Evolutionary conservation across 2,329 filamentous ascomycete genomes (phyloP), one percentile per base, ranked within the genome.

Genomic region (Clonostachys byssicola): DNA sequence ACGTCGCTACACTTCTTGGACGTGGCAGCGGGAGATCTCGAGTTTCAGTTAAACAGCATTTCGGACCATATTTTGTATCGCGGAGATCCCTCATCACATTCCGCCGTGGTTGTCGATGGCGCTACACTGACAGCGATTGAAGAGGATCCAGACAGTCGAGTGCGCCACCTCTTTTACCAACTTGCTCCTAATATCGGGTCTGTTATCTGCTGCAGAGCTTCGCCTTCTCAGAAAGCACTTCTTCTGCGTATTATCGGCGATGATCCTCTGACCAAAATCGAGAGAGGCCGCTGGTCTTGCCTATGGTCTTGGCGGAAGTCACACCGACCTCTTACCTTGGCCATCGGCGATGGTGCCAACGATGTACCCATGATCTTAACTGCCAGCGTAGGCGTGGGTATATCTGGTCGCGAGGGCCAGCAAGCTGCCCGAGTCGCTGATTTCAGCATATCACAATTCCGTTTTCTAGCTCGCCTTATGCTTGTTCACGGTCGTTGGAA

Each of bases 281-380:
- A 60, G 7, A 96, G 64, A 81, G 94, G 55, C 89, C 96, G 63
- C 83, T 90, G 12, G 91, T 99, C 56, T 83, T 96, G 45, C 82
- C 99, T 44, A n/a, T n/a, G n/a, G n/a, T n/a, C n/a, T n/a, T n/a
- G n/a, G n/a, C n/a, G n/a, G n/a, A n/a, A n/a, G 33, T 52, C 60
- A 18, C 57, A 59, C 17, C 54, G 60, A n/a, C 68, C 87, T 1
- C 81, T 96, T 39, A 97, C 92, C 0, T 75, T 97, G 13, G 94
- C 94, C 44, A 96, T 99, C 64, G 94, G 94, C 56, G 94, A 99
- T 60, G 94, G 94, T 54, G 94, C 94, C 43, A 99, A 99, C 69
- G 94, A 99, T 61, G 94, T 99, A n/a, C 96, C 92, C 16, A 99
- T 99, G 94, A 99, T 99, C 47, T 94, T 99, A 72, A 94, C 94